Evolutionary conservation across 2,329 filamentous ascomycete species (phyloP).

Genomic region (Verticillium dahliae): DNA sequence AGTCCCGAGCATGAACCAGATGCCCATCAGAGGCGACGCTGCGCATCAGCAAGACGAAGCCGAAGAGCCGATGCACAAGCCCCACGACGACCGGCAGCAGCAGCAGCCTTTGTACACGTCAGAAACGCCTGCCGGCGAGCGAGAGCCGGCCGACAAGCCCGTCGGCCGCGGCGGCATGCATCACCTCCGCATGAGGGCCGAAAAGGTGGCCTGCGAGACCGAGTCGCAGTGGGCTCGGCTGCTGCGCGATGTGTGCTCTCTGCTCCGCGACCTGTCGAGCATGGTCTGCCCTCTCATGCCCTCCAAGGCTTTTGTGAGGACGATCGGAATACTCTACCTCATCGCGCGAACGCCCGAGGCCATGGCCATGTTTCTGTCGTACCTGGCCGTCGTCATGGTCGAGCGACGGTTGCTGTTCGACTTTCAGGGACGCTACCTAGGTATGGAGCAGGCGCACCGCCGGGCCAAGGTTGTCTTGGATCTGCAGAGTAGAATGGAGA

Average conservation of each 20-base stretch:
- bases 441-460: not conserved
- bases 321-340: not conserved
- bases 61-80: not conserved
- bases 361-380: not conserved
- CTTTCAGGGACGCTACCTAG: not conserved
- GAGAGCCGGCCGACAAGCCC: not conserved
- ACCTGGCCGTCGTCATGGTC: not conserved
- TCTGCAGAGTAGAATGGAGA: not conserved
- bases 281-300: not conserved
- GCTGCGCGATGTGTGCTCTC: not conserved
- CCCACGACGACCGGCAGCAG: not conserved
- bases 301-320: not conserved
- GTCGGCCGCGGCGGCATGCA: not conserved
- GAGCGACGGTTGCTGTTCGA: not conserved
- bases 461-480: not conserved
- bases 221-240: not conserved
- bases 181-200: not conserved
- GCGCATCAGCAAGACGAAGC: not conserved
- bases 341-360: not conserved
- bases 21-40: not conserved
- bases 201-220: not conserved
- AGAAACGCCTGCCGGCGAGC: not conserved
- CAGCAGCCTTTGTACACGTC: not conserved
- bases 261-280: not conserved
- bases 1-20: not conserved